Conservation (phyloP, 2,329 filamentous ascomycete species). For the Rutstroemia sp. region DNA sequence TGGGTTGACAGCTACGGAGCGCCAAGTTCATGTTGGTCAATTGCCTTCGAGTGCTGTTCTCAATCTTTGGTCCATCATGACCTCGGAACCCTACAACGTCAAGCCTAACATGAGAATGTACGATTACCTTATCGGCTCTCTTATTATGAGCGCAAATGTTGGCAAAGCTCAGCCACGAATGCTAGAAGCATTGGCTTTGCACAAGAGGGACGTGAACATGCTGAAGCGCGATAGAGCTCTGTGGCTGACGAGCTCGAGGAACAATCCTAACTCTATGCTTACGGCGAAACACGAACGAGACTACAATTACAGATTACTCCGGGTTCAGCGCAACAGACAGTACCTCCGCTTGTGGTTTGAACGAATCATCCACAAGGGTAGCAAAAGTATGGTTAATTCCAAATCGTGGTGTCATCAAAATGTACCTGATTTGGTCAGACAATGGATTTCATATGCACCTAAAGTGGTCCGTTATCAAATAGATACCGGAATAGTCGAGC, state of each 20-base stretch:
- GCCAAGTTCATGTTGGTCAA: constrained; percentile 9
- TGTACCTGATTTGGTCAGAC: neutral
- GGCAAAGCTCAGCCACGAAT: constrained; percentile 15
- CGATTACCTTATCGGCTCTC: constrained; percentile 17
- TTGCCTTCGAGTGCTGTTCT: constrained; percentile 18
- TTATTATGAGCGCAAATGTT: constrained; percentile 12
- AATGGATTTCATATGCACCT: neutral
- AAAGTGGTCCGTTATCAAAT: neutral
- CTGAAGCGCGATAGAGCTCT: neutral
- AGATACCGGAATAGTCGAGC: neutral
- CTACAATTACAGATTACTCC: neutral
- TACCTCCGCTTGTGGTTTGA: constrained; percentile 3
- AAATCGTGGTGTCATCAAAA: neutral
- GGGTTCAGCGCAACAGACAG: neutral
- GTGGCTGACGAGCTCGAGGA: too few relatives aligned
- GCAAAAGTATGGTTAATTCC: neutral
- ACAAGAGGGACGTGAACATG: neutral
- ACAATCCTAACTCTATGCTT: neutral
- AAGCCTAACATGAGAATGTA: constrained; percentile 25
- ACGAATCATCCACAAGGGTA: neutral
- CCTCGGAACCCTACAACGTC: constrained; percentile 25
- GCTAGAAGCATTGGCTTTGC: constrained; percentile 9
- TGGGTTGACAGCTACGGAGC: neutral
- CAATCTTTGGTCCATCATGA: constrained; percentile 26
- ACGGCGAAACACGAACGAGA: constrained; percentile 11